phyloP scores from a whole-genome alignment of 2,329 filamentous ascomycete genomes.

The Paraphoma sp. region DNA sequence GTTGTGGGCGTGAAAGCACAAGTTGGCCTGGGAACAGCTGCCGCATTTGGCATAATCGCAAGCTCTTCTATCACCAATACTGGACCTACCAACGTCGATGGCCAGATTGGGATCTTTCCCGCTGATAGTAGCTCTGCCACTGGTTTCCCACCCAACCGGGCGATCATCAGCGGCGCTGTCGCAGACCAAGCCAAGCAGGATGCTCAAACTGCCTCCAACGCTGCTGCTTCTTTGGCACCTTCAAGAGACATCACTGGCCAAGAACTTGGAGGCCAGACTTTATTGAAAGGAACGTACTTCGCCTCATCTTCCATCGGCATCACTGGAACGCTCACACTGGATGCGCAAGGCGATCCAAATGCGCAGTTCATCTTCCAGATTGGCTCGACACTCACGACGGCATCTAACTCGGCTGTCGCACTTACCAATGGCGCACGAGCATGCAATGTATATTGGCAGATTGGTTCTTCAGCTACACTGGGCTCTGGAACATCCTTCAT shows the following conservation, averaged over 20 bases:
- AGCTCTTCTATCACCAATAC: constrained; percentile 3
- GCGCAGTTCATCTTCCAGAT: constrained; percentile 18
- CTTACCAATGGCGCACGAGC: constrained; percentile 17
- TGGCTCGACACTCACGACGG: constrained; percentile 12
- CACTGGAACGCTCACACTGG: constrained; percentile 13
- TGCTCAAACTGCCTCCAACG: constrained; percentile 1
- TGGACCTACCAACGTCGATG: neutral
- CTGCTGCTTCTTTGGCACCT: neutral
- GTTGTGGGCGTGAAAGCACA: neutral
- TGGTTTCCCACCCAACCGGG: constrained; percentile 9
- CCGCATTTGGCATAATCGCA: constrained; percentile 1
- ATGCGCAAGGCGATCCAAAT: constrained; percentile 13
- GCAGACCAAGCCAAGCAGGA: constrained; percentile 3
- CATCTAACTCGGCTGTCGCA: constrained; percentile 5
- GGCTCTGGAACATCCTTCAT: constrained; percentile 9
- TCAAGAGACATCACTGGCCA: neutral
- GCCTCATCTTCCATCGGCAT: constrained; percentile 3
- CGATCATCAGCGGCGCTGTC: constrained; percentile 1
- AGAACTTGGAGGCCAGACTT: constrained; percentile 2
- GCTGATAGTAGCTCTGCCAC: constrained; percentile 2
- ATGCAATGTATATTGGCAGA: constrained; percentile 18
- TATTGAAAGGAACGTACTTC: constrained; percentile 7
- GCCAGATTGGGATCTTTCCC: constrained; percentile 7
- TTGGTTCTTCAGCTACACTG: constrained; percentile 15
- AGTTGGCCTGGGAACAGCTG: constrained; percentile 5